Percentiles rank a stretch among this genome's conserved stretches.
phyloP scores from a whole-genome alignment of 805 yeast species.

The Sugiyamaella smithiae region DNA sequence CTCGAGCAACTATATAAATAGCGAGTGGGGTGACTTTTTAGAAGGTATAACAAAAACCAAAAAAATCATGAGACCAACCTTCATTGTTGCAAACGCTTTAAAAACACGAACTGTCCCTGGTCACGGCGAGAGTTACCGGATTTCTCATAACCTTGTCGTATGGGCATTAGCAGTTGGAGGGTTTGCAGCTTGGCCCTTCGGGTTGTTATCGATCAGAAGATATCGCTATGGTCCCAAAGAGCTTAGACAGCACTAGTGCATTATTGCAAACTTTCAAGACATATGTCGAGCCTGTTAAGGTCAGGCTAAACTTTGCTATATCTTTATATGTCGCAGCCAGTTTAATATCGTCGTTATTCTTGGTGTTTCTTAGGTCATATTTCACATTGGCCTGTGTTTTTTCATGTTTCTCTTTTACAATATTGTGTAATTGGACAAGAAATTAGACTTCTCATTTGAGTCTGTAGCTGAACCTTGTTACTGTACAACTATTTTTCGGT shows the following conservation, averaged over 20 bases:
- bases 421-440: too few species aligned
- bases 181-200: constrained; percentile 1
- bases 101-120: not conserved
- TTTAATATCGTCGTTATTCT: not conserved
- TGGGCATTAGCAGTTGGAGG: not conserved
- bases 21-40: constrained; percentile 1
- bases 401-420: not conserved
- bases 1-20: too few species aligned
- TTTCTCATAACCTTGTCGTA: not conserved
- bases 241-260: not conserved
- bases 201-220: not conserved
- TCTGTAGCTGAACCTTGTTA: too few species aligned
- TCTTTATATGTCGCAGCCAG: not conserved
- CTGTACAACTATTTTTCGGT: too few species aligned
- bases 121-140: not conserved
- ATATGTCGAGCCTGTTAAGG: too few species aligned
- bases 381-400: not conserved
- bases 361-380: not conserved
- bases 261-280: too few species aligned
- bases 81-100: not conserved
- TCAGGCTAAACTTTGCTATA: too few species aligned
- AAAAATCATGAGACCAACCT: not conserved
- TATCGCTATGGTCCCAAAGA: not conserved
- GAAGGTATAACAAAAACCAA: not conserved
- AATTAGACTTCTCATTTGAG: too few species aligned